Percentiles rank a stretch among this genome's conserved stretches.
Evolutionary conservation across 495 filamentous ascomycete genomes (phyloP).

Genomic region (Diplogelasinospora grovesii): DNA sequence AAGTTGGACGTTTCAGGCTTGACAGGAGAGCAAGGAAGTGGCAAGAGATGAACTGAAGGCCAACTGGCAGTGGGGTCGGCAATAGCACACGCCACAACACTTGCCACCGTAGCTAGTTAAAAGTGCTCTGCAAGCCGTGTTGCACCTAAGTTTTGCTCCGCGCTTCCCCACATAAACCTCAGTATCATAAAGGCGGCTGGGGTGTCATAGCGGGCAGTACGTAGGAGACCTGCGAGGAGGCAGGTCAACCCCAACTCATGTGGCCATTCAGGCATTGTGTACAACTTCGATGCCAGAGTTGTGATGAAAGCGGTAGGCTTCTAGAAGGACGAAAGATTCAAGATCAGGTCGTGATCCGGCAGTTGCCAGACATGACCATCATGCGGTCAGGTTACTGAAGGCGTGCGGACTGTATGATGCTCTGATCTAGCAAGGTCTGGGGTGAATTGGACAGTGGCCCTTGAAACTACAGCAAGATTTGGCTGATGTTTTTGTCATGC

Average conservation of each 20-base stretch:
- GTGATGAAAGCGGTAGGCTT: slow-evolving; percentile 17
- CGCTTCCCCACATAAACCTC: slow-evolving; percentile 12
- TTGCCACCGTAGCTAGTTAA: background rate
- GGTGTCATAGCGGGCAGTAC: slow-evolving; percentile 21
- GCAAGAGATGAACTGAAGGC: background rate
- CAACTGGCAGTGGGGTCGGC: background rate
- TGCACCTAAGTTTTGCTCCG: slow-evolving; percentile 3
- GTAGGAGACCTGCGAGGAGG: slow-evolving; percentile 1
- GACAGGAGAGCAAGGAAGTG: slow-evolving; percentile 1
- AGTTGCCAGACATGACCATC: slow-evolving; percentile 7
- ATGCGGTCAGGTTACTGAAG: slow-evolving; percentile 8
- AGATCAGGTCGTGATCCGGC: slow-evolving; percentile 3
- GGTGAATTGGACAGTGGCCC: slow-evolving; percentile 5
- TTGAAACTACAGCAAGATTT: slow-evolving; percentile 21
- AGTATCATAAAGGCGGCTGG: slow-evolving; percentile 9
- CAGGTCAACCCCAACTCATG: slow-evolving; percentile 1
- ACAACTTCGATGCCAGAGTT: background rate
- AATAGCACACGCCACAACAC: background rate
- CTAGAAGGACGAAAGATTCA: slow-evolving; percentile 14
- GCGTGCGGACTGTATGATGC: background rate
- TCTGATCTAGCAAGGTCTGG: slow-evolving; percentile 1
- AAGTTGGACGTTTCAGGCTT: background rate
- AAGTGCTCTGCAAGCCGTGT: slow-evolving; percentile 1
- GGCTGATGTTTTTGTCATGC: slow-evolving; percentile 16
- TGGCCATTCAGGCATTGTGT: too few species aligned